Conservation (phyloP, 2,329 filamentous ascomycete species). For the Sporothrix pseudoabietina region DNA sequence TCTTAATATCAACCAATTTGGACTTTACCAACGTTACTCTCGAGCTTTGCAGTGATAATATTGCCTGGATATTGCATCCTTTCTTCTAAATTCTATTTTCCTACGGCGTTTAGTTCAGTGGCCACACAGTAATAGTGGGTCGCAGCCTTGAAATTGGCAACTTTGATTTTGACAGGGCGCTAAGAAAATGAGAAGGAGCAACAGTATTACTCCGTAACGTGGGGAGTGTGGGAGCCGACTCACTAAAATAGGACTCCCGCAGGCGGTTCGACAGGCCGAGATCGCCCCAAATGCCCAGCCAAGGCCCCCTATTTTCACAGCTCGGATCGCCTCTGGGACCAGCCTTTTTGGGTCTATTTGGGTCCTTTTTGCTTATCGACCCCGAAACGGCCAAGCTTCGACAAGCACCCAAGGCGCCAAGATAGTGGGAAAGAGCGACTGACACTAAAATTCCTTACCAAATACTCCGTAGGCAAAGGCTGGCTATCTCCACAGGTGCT, state of each 20-base stretch:
- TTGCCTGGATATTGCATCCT: background rate
- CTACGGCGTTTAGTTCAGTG: background rate
- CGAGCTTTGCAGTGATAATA: background rate
- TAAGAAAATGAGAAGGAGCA: background rate
- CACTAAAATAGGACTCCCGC: conserved; percentile 7
- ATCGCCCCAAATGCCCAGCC: background rate
- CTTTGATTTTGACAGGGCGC: background rate
- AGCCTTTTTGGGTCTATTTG: background rate
- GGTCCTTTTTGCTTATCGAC: background rate
- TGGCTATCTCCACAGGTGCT: conserved; percentile 14
- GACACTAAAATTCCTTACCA: background rate
- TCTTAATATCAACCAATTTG: conserved; percentile 16
- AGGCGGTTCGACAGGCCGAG: background rate
- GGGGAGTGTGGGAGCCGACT: background rate
- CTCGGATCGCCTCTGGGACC: background rate
- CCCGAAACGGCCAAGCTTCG: conserved; percentile 5
- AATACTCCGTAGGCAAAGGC: background rate
- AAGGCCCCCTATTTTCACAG: conserved; percentile 2
- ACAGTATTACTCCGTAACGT: background rate
- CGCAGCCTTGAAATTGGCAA: background rate
- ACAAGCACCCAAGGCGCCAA: background rate
- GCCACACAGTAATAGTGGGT: background rate
- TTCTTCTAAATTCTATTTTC: background rate
- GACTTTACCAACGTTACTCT: background rate
- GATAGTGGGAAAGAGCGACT: background rate